Percentiles rank a stretch among this genome's conserved stretches.
phyloP scores from a whole-genome alignment of 805 yeast genomes.

The Huiozyma sinensis region DNA sequence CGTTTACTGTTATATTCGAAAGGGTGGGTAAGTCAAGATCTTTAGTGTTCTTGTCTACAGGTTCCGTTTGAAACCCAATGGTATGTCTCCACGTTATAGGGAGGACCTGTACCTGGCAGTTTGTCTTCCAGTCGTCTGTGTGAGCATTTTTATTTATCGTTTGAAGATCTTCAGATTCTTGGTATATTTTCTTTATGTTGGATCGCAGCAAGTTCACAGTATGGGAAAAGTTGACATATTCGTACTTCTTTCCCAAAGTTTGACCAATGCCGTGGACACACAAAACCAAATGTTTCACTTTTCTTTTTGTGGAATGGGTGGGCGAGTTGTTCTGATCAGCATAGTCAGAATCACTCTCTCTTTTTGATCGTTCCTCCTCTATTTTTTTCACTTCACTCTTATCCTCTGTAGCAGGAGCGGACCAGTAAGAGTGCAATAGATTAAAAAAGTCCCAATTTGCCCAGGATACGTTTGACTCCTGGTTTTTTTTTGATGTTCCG shows the following conservation, averaged over 20 bases:
- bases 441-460: conserved; percentile 7
- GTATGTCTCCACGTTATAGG: conserved; percentile 90
- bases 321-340: conserved; percentile 35
- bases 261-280: conserved; percentile 96
- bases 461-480: neutral
- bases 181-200: conserved; percentile 42
- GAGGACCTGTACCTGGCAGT: conserved; percentile 66
- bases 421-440: conserved; percentile 1
- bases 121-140: conserved; percentile 32
- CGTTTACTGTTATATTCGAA: conserved; percentile 63
- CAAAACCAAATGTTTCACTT: conserved; percentile 52
- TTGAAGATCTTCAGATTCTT: conserved; percentile 32
- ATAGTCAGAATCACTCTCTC: conserved; percentile 38
- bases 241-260: conserved; percentile 63
- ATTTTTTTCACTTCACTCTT: conserved; percentile 24
- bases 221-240: conserved; percentile 78
- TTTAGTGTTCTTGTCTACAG: conserved; percentile 34
- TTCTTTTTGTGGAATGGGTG: conserved; percentile 26
- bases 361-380: conserved; percentile 25
- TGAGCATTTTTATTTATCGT: conserved; percentile 35
- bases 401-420: neutral
- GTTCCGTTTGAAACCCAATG: conserved; percentile 44
- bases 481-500: neutral
- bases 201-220: conserved; percentile 59
- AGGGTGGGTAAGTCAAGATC: conserved; percentile 46